Base-by-base conservation (phyloP, 495 filamentous ascomycete genomes). In the Venustampulla echinocandica region DNA sequence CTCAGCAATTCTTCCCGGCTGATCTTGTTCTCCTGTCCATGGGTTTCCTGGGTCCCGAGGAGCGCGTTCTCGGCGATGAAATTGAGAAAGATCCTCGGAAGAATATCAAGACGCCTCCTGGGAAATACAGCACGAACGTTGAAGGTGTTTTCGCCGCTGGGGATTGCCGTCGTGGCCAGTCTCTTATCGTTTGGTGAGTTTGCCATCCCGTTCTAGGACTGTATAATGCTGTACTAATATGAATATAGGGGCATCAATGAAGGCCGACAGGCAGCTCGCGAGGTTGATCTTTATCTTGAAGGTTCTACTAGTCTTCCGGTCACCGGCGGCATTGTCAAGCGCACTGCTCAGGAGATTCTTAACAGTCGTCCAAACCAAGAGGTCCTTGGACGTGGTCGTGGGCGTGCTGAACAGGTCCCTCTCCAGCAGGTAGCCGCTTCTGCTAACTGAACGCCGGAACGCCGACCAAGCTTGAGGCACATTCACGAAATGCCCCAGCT, bases 11-110 rank as follows among this genome's bases (percentile, higher is more conserved):
- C 75, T 97, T 98, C 81, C 88, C 88, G 15, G 92, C 92, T 10
- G 92, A 98, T 53, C 81, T 98, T 27, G 90, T 98, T 37, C 84
- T 98, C 23, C 72, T 98, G 20, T 95, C 90, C 19, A 98, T 98
- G 92, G 92, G 92, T 55, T 98, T 98, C 82, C 71, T 98, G 47
- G 92, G 92, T 13, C 92, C 92, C 2, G 92, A 99, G 69, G 89
- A 85, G 43, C 82, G 88, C 46, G 77, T 95, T 14, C 70, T 99
- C 17, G 89, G 86, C 19, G 82, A 84, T 28, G 76, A 84, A 11
- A 83, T 99, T 42, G 90, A 97, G 69, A 88, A 86, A 64, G 92
- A 99, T 64, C 74, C 77, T 23, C 80, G 93, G 48, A 95, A 95
- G 81, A 99, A 97, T 60, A 82, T 99, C 66, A 97, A 99, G 82